Evolutionary conservation across 768 basidiomycete genomes (phyloP).

Genomic region (Mycena leptocephala): DNA sequence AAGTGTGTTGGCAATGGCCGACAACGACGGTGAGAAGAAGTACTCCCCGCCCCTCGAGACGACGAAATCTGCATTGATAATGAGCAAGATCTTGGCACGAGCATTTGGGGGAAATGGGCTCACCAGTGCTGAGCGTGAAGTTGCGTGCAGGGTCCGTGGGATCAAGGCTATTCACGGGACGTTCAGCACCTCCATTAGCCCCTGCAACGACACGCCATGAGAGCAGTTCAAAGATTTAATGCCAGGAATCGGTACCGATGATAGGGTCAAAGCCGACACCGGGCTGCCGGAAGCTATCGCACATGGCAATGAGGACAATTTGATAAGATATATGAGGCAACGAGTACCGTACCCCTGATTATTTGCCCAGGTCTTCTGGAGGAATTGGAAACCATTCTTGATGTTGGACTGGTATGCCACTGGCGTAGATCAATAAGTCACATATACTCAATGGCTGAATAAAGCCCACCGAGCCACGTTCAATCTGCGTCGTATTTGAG

Average conservation of each 20-base stretch:
- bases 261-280: constrained; percentile 1
- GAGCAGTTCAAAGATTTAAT: background rate
- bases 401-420: constrained; percentile 34
- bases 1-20: constrained; percentile 9
- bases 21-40: constrained; percentile 29
- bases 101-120: background rate
- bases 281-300: background rate
- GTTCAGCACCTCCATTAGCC: background rate
- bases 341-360: constrained; percentile 10
- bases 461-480: too few species aligned
- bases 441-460: background rate
- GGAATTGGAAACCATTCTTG: constrained; percentile 27
- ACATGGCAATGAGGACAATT: background rate
- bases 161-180: background rate
- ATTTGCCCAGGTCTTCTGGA: constrained; percentile 31
- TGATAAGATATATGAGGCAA: background rate
- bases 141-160: background rate
- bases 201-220: background rate
- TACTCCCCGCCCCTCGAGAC: constrained; percentile 26
- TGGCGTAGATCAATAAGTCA: background rate
- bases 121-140: background rate
- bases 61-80: constrained; percentile 16
- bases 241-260: background rate
- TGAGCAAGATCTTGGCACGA: background rate
- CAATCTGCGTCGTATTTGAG: too few species aligned